Evolutionary conservation across 305 asterid genomes (phyloP), one percentile per base, ranked within the genome.

Genomic region (Fraxinus paxiana): DNA sequence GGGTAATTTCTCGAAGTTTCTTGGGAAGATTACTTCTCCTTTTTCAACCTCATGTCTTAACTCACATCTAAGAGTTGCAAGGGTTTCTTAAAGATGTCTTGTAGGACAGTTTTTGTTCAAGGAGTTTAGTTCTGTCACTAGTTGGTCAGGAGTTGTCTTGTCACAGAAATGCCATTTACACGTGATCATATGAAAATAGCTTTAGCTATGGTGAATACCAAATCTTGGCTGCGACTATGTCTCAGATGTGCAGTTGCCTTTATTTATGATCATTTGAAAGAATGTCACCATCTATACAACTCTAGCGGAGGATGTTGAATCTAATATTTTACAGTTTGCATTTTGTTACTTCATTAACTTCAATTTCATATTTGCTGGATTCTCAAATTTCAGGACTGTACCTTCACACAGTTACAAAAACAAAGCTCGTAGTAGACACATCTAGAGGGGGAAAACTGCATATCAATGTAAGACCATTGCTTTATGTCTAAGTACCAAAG

Each of bases 341-440:
- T 56, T 54, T 61, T 76, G 7, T 72, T 54, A 73, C 82, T 31
- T 48, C 79, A 59, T 24, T 61, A 77, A 35, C 41, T 17, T 79
- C 81, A 77, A 67, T 74, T 28, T 78, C 79, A 72, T 70, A 54
- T 85, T 85, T 26, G 77, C 67, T 81, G 73, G 30, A 84, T 76
- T 86, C 72, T 85, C 18, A 35, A 82, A 78, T 84, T 87, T 87
- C 97, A 96, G 99, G 95, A 82, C 85, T 96, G 38, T 96, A 92
- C 89, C 94, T 94, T 74, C 96, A 92, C 80, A 89, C 97, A 3
- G 92, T 94, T 75, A 94, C 93, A 22, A 92, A 90, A 82, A 90
- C 99, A 51, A 90, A 91, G 90, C 99, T 96, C 59, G 89, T 92
- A 74, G 98, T 96, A 83, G 99, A 96, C 87, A 94, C 98, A 20